A percentile compares a stretch with the other conserved stretches of the same genome.
Evolutionary conservation across 495 filamentous ascomycete genomes (phyloP).

Genomic region (Pseudotulostoma volvatum): DNA sequence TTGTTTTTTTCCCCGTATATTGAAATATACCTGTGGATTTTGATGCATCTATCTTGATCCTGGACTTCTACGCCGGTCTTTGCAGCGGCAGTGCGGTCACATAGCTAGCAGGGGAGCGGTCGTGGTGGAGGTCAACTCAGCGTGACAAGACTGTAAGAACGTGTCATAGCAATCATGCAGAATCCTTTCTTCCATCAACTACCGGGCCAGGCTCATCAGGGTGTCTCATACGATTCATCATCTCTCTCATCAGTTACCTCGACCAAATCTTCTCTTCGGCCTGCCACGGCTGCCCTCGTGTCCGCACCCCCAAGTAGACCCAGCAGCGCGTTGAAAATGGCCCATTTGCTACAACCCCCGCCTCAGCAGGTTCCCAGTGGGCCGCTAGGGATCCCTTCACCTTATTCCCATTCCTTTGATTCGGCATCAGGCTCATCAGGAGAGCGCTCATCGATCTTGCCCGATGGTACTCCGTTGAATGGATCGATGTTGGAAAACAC

Average conservation of each 20-base stretch:
- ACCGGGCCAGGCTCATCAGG: not conserved
- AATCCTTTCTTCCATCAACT: not conserved
- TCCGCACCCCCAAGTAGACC: constrained; percentile 31
- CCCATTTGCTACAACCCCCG: constrained; percentile 29
- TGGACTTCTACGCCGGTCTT: not conserved
- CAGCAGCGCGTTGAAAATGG: constrained; percentile 28
- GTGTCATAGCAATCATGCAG: not conserved
- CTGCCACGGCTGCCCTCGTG: constrained; percentile 18
- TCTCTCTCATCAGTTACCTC: constrained; percentile 18
- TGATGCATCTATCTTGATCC: not conserved
- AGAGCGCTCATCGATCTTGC: constrained; percentile 16
- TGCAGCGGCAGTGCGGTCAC: too few species aligned
- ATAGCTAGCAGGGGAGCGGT: not conserved
- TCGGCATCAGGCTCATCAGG: constrained; percentile 29
- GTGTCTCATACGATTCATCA: not conserved
- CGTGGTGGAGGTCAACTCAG: too few species aligned
- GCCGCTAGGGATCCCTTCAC: constrained; percentile 15
- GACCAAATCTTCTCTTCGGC: constrained; percentile 16
- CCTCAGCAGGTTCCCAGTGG: constrained; percentile 12
- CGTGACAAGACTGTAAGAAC: not conserved
- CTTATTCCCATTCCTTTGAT: constrained; percentile 27
- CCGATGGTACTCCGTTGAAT: constrained; percentile 19
- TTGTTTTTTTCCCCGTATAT: too few species aligned
- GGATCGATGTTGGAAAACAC: constrained; percentile 22
- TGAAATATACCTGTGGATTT: not conserved